Conservation (phyloP, 192 early-diverging fungal species). For the Coemansia sp. region DNA sequence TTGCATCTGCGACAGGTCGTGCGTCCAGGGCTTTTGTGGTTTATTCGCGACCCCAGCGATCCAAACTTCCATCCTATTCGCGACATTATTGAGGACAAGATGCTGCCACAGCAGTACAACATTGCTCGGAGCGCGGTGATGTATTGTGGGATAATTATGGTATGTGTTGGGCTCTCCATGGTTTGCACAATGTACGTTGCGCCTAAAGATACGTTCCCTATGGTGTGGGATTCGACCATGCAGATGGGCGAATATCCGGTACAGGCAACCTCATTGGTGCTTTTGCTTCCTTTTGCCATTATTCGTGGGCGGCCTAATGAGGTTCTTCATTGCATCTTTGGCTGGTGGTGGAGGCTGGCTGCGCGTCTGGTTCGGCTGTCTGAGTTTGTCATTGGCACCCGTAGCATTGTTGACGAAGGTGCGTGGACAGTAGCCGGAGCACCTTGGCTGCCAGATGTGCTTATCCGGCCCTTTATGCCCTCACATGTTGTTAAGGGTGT, state of each 20-base stretch:
- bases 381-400: conserved; percentile 80
- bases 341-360: conserved; percentile 72
- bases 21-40: conserved; percentile 96
- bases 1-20: conserved; percentile 76
- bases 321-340: conserved; percentile 58
- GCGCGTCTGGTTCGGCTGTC: conserved; percentile 69
- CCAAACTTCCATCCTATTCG: conserved; percentile 91
- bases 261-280: conserved; percentile 72
- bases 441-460: conserved; percentile 57
- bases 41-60: conserved; percentile 96
- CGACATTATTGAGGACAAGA: conserved; percentile 84
- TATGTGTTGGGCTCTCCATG: conserved; percentile 67
- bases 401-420: conserved; percentile 74
- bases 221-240: conserved; percentile 24
- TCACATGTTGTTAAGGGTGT: conserved; percentile 53
- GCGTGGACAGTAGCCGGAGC: conserved; percentile 53
- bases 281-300: conserved; percentile 70
- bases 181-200: conserved; percentile 8
- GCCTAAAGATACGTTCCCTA: conserved; percentile 23
- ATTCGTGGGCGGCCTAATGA: conserved; percentile 62
- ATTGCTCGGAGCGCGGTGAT: conserved; percentile 77
- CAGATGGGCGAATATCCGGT: conserved; percentile 62
- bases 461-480: conserved; percentile 55
- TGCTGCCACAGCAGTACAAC: conserved; percentile 77
- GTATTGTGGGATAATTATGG: conserved; percentile 77